These are phyloP conservation scores for Naganishia liquefaciens DNA, from an alignment of 1,284 basidiomycete species.

Conservation along the genomic window DNA sequence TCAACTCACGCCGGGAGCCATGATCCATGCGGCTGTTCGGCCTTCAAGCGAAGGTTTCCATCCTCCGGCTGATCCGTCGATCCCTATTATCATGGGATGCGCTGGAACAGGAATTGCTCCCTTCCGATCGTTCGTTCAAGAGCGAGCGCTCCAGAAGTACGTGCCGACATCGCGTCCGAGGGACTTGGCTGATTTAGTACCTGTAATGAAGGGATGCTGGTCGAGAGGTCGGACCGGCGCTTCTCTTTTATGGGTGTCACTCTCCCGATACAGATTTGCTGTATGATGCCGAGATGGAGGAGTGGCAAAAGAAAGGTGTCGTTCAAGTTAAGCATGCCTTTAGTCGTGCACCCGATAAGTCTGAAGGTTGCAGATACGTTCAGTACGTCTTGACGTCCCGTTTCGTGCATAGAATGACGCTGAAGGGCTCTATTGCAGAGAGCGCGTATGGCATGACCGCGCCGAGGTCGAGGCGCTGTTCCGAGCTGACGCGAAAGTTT, in stretches of 20 bases:
- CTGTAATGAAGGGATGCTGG: slow-evolving; percentile 55
- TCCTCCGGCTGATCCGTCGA: slow-evolving; percentile 56
- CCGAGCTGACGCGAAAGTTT: slow-evolving; percentile 56
- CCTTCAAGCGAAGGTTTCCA: slow-evolving; percentile 57
- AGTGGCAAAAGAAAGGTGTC: slow-evolving; percentile 57
- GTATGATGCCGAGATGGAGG: slow-evolving; percentile 57
- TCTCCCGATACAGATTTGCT: slow-evolving; percentile 57
- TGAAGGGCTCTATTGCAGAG: slow-evolving; percentile 34
- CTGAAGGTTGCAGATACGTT: slow-evolving; percentile 58
- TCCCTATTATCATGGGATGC: slow-evolving; percentile 59
- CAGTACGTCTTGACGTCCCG: slow-evolving; percentile 18
- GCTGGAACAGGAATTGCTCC: slow-evolving; percentile 61
- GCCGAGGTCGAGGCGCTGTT: slow-evolving; percentile 52
- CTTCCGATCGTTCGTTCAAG: slow-evolving; percentile 62
- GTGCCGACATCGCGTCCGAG: not conserved
- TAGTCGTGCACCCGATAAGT: slow-evolving; percentile 53
- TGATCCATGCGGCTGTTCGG: slow-evolving; percentile 58
- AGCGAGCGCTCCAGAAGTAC: slow-evolving; percentile 58
- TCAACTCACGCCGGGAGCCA: slow-evolving; percentile 55
- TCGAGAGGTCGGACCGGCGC: slow-evolving; percentile 55
- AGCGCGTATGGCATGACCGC: slow-evolving; percentile 58
- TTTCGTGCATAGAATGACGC: not conserved
- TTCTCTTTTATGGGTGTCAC: slow-evolving; percentile 61
- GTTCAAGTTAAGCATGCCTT: slow-evolving; percentile 61
- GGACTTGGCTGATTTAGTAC: too few species aligned